Evolutionary conservation across 768 basidiomycete species (phyloP).

Genomic region (Tricholoma flavovirens): DNA sequence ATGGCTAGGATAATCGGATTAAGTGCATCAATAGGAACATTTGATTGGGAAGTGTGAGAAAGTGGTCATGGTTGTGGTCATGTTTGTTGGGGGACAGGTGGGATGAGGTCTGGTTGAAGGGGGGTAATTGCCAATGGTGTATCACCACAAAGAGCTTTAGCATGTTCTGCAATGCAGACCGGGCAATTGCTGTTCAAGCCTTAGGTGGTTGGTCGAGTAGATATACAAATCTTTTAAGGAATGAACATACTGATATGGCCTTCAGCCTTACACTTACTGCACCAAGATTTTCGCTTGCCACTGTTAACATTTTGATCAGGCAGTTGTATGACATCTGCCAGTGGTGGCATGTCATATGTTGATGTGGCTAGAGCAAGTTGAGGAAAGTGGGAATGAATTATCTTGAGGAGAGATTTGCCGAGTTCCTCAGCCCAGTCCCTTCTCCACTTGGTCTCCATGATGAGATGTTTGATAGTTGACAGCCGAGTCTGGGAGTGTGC

Average conservation of each 20-base stretch:
- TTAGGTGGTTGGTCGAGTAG: not conserved
- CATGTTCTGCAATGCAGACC: not conserved
- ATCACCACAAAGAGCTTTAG: not conserved
- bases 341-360: not conserved
- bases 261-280: constrained; percentile 1
- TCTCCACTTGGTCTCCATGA: not conserved
- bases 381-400: not conserved
- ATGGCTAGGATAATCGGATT: not conserved
- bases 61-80: not conserved
- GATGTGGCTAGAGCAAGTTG: not conserved
- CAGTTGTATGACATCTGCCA: not conserved
- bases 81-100: not conserved
- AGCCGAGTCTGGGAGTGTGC: not conserved
- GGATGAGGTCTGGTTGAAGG: not conserved
- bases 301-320: not conserved
- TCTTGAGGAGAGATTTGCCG: not conserved
- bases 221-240: not conserved
- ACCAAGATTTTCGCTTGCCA: not conserved
- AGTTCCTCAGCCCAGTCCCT: not conserved
- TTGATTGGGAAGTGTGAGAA: not conserved
- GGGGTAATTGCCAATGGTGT: not conserved
- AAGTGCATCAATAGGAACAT: not conserved
- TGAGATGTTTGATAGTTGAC: not conserved
- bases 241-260: not conserved
- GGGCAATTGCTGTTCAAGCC: not conserved